phyloP scores from a whole-genome alignment of 2,329 filamentous ascomycete species.

The Lasiodiplodia sp. region DNA sequence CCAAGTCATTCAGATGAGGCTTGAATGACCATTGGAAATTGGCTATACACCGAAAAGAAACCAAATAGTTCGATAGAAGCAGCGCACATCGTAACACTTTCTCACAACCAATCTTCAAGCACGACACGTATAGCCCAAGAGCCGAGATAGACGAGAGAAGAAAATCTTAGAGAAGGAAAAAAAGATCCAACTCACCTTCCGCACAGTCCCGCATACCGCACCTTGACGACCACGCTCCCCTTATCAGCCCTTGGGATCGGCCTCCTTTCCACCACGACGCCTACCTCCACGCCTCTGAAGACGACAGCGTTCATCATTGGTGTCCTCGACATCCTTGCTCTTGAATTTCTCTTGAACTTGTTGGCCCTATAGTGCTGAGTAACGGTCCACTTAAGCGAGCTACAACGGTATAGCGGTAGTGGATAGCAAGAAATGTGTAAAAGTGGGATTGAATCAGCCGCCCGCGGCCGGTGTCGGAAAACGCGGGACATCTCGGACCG shows the following conservation, averaged over 20 bases:
- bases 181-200: conserved; percentile 62
- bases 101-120: neutral
- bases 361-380: neutral
- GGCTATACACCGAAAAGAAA: too few relatives aligned
- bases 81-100: too few relatives aligned
- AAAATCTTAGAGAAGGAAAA: neutral
- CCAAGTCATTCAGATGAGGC: too few relatives aligned
- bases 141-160: neutral
- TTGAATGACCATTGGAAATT: too few relatives aligned
- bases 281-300: conserved; percentile 78
- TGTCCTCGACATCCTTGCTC: neutral
- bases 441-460: neutral
- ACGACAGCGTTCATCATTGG: conserved; percentile 81
- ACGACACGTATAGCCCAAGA: neutral
- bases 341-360: neutral
- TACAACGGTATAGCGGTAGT: neutral
- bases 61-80: too few relatives aligned
- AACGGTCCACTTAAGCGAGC: neutral
- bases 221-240: conserved; percentile 82
- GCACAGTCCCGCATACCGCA: conserved; percentile 83
- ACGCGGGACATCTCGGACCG: neutral
- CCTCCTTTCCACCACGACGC: conserved; percentile 75
- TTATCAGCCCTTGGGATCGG: conserved; percentile 77
- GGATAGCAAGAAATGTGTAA: neutral
- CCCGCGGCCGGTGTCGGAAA: neutral